These are phyloP conservation scores for Nicotiana attenuata DNA, from an alignment of 257 asterid genomes.

Conservation along the genomic window DNA sequence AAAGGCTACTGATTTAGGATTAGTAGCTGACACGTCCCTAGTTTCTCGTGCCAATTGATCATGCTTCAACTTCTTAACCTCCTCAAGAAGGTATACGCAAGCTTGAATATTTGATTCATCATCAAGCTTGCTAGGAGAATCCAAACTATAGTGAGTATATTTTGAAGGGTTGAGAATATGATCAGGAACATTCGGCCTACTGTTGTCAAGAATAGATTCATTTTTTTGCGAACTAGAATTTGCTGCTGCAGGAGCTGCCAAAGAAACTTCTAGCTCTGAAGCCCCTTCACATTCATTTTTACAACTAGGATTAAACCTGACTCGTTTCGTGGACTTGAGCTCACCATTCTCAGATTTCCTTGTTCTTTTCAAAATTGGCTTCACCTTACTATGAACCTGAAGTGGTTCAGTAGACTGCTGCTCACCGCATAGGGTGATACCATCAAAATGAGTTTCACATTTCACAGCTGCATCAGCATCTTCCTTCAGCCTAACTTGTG, in stretches of 20 bases:
- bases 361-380: conserved; percentile 3
- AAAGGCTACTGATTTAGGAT: not conserved
- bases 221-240: not conserved
- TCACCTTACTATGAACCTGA: not conserved
- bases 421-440: not conserved
- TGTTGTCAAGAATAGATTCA: conserved; percentile 19
- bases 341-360: conserved; percentile 12
- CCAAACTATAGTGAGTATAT: conserved; percentile 60
- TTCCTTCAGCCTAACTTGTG: conserved; percentile 65
- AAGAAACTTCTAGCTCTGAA: not conserved
- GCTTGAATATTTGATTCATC: conserved; percentile 61
- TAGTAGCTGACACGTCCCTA: not conserved
- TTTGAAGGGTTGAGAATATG: conserved; percentile 70
- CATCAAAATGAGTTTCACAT: conserved; percentile 18
- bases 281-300: not conserved
- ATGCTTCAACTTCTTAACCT: not conserved
- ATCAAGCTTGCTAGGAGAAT: conserved; percentile 50
- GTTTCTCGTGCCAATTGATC: not conserved
- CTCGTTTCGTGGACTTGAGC: conserved; percentile 12
- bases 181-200: conserved; percentile 42
- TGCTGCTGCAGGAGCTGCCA: conserved; percentile 3
- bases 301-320: conserved; percentile 8
- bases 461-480: conserved; percentile 71
- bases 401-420: not conserved
- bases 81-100: not conserved